These are phyloP conservation scores for Zasmidium citrigriseum DNA, from an alignment of 2,329 filamentous ascomycete genomes.

Conservation along the genomic window DNA sequence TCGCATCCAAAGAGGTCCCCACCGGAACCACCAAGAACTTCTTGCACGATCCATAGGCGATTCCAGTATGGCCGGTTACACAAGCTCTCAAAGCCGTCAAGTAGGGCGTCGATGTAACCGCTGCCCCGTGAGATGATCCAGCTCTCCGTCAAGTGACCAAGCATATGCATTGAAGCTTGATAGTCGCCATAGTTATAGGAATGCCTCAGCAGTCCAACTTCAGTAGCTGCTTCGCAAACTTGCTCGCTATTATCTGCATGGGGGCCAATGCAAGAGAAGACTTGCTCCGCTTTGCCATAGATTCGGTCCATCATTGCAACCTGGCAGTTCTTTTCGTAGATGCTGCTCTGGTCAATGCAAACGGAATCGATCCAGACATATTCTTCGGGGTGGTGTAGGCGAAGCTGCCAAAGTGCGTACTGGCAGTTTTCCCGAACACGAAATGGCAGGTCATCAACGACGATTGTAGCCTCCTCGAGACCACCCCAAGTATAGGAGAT, in stretches of 20 bases:
- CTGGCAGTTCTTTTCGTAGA: conserved; percentile 5
- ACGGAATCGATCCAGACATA: conserved; percentile 6
- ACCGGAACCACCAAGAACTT: background rate
- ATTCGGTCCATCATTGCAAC: conserved; percentile 4
- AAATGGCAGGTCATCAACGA: background rate
- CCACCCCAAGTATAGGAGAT: conserved; percentile 6
- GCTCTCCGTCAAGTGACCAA: background rate
- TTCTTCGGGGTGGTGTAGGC: background rate
- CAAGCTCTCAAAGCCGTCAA: background rate
- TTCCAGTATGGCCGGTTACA: background rate
- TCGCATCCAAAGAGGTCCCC: background rate
- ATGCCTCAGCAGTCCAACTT: background rate
- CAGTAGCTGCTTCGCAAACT: background rate
- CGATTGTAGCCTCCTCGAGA: background rate
- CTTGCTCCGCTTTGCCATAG: background rate
- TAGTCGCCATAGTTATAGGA: background rate
- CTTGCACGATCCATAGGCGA: conserved; percentile 2
- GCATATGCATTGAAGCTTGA: background rate
- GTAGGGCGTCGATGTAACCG: background rate
- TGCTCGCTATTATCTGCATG: background rate
- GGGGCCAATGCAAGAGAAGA: conserved; percentile 1
- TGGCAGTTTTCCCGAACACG: conserved; percentile 3
- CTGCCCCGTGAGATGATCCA: background rate
- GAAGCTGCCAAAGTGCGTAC: conserved; percentile 4
- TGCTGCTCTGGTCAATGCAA: conserved; percentile 3